Evolutionary conservation across 371 early-diverging fungal genomes (phyloP).

Genomic region (Dichotomocladium elegans): DNA sequence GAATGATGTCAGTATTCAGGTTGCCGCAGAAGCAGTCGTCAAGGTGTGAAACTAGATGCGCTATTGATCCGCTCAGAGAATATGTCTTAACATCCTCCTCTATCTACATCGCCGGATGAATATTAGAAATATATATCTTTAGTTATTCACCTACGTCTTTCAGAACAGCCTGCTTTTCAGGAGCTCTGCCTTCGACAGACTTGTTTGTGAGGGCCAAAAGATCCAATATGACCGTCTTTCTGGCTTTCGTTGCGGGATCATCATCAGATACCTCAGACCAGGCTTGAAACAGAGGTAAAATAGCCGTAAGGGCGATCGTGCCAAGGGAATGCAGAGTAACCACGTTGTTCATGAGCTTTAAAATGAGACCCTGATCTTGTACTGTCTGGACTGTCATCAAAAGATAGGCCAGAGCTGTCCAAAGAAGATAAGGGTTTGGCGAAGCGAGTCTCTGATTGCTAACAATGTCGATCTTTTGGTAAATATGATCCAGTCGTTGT

Average conservation of each 20-base stretch:
- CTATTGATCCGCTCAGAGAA: conserved; percentile 8
- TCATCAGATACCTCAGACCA: conserved; percentile 35
- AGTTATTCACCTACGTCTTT: not conserved
- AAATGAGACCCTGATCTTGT: conserved; percentile 38
- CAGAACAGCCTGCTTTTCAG: not conserved
- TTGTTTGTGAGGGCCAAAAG: conserved; percentile 7
- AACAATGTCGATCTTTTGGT: conserved; percentile 2
- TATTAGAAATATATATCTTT: too few relatives aligned
- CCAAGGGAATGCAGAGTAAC: not conserved
- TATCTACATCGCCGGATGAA: conserved; percentile 12
- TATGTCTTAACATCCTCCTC: not conserved
- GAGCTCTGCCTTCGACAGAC: not conserved
- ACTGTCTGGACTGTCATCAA: conserved; percentile 44
- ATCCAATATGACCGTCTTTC: conserved; percentile 16
- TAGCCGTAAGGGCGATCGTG: conserved; percentile 20
- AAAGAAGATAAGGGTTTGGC: conserved; percentile 17
- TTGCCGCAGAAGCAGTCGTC: conserved; percentile 1
- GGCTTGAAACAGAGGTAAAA: conserved; percentile 53
- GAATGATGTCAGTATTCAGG: not conserved
- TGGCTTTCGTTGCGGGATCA: not conserved
- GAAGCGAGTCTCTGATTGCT: conserved; percentile 1
- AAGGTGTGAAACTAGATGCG: conserved; percentile 7
- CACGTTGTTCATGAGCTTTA: conserved; percentile 25
- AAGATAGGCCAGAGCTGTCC: conserved; percentile 40
- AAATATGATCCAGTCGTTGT: conserved; percentile 11